A percentile compares a stretch with the other conserved stretches of the same genome.
These are phyloP conservation scores for Xylaria multiplex DNA, from an alignment of 2,329 filamentous ascomycete species.

Conservation along the genomic window DNA sequence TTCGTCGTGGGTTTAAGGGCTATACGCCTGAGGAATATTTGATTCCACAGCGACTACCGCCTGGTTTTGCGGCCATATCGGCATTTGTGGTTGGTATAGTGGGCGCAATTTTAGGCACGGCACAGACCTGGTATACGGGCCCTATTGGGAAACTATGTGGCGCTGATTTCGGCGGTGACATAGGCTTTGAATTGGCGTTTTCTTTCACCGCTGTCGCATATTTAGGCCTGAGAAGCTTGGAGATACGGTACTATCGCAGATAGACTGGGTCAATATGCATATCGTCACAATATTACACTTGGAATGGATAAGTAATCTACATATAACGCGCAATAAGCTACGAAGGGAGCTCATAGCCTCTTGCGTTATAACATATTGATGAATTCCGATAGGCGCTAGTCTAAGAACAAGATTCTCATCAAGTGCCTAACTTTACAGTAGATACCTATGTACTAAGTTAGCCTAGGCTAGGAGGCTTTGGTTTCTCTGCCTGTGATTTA, in stretches of 20 bases:
- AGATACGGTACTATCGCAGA: slow-evolving; percentile 38
- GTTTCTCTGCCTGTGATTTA: too few relatives aligned
- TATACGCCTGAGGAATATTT: slow-evolving; percentile 71
- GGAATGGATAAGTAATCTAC: too few relatives aligned
- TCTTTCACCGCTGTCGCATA: slow-evolving; percentile 41
- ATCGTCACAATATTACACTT: neutral
- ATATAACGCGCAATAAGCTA: too few relatives aligned
- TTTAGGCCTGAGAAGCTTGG: slow-evolving; percentile 37
- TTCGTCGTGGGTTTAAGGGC: slow-evolving; percentile 68
- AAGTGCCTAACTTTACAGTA: too few relatives aligned
- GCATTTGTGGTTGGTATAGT: slow-evolving; percentile 72
- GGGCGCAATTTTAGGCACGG: slow-evolving; percentile 76
- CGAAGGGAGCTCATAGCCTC: too few relatives aligned
- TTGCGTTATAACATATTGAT: too few relatives aligned
- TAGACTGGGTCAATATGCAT: slow-evolving; percentile 11
- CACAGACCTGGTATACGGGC: slow-evolving; percentile 74
- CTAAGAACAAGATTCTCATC: too few relatives aligned
- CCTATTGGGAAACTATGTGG: slow-evolving; percentile 71
- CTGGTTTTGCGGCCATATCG: slow-evolving; percentile 69
- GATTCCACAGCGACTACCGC: slow-evolving; percentile 65
- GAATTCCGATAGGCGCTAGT: too few relatives aligned
- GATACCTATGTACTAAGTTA: too few relatives aligned
- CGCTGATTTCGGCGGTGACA: slow-evolving; percentile 49
- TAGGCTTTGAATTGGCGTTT: slow-evolving; percentile 46
- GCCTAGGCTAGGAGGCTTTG: too few relatives aligned